Conservation (phyloP, 2,329 filamentous ascomycete species). For the Phialocephala subalpina region DNA sequence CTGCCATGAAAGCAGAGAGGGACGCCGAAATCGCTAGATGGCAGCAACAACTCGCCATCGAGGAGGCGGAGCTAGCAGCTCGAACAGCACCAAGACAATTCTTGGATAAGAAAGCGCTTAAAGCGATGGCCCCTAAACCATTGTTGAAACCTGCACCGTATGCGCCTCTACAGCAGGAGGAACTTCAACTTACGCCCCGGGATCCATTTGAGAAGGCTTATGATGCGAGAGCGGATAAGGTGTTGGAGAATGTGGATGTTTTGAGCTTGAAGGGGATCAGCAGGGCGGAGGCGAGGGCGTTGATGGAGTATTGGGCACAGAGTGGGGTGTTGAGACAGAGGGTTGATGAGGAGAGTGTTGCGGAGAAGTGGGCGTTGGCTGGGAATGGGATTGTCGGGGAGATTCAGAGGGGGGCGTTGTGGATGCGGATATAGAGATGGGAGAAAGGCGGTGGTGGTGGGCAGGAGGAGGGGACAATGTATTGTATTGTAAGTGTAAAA, state of each 20-base stretch:
- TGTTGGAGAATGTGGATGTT: conserved; percentile 58
- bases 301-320: conserved; percentile 94
- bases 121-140: no score
- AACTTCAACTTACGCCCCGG: conserved; percentile 46
- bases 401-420: conserved; percentile 74
- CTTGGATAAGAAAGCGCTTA: no score
- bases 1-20: no score
- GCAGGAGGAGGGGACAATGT: background rate
- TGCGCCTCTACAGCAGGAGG: no score
- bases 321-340: conserved; percentile 79
- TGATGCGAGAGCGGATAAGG: conserved; percentile 63
- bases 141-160: no score
- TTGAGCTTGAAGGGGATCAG: conserved; percentile 72
- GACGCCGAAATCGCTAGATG: no score
- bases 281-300: conserved; percentile 74
- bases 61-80: no score
- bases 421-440: conserved; percentile 40
- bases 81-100: no score
- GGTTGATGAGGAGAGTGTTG: conserved; percentile 75
- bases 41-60: no score
- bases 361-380: conserved; percentile 84
- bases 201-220: conserved; percentile 65
- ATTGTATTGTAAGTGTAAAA: conserved; percentile 22
- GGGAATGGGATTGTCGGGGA: conserved; percentile 86
- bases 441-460: background rate